Conservation (phyloP, 2,329 filamentous ascomycete species). For the Hypoxylon sp. region DNA sequence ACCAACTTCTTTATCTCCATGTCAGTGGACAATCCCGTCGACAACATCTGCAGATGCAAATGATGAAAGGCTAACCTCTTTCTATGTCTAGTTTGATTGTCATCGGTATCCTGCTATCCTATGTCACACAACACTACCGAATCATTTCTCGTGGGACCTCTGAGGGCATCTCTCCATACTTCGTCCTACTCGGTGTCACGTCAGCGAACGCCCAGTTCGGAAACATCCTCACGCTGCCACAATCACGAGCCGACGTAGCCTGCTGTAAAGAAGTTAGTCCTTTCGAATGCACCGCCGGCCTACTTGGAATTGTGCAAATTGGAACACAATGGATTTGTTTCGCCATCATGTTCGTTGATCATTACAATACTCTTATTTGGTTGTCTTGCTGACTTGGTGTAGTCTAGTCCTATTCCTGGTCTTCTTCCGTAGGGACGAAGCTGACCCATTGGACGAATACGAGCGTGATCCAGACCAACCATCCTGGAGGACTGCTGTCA, state of each 20-base stretch:
- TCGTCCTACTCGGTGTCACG: slow-evolving; percentile 92
- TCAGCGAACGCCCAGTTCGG: slow-evolving; percentile 90
- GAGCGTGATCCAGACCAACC: slow-evolving; percentile 65
- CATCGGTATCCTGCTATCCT: slow-evolving; percentile 90
- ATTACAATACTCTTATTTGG: slow-evolving; percentile 1
- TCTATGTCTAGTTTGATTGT: slow-evolving; percentile 74
- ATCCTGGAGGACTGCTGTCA: slow-evolving; percentile 83
- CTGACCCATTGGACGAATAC: slow-evolving; percentile 65
- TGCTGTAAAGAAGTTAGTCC: slow-evolving; percentile 88
- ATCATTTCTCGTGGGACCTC: slow-evolving; percentile 89
- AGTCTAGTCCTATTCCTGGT: slow-evolving; percentile 94
- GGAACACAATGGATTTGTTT: slow-evolving; percentile 95
- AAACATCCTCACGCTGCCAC: slow-evolving; percentile 91
- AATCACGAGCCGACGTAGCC: slow-evolving; percentile 83
- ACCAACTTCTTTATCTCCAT: slow-evolving; percentile 71
- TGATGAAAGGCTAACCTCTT: slow-evolving; percentile 42
- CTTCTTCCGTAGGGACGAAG: slow-evolving; percentile 83
- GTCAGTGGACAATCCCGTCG: slow-evolving; percentile 56
- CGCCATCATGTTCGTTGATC: slow-evolving; percentile 81
- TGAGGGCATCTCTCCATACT: slow-evolving; percentile 95
- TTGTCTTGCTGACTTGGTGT: slow-evolving; percentile 46
- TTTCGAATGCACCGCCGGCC: slow-evolving; percentile 86
- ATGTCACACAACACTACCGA: slow-evolving; percentile 93
- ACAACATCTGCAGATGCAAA: not conserved
- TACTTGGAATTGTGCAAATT: slow-evolving; percentile 92